Percentiles rank a stretch among this genome's conserved stretches.
Conservation (phyloP, 176 grass and related monocot species). For the Miscanthus lutarioriparius region DNA sequence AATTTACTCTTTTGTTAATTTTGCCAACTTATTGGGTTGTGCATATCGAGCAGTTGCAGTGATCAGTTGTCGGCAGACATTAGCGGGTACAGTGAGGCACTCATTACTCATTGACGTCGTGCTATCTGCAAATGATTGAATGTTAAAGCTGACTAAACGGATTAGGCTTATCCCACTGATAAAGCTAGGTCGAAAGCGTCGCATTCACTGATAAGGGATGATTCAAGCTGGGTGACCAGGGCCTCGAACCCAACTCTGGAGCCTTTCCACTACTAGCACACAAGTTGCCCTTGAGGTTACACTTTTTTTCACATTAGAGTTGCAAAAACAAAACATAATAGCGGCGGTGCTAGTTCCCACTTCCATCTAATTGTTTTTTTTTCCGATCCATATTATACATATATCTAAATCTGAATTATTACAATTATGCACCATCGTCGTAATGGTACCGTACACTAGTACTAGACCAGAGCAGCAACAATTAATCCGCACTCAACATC, state of each 20-base stretch:
- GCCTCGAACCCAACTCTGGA: not conserved
- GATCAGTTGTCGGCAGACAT: not conserved
- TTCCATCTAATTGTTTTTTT: too few relatives aligned
- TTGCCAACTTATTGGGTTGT: not conserved
- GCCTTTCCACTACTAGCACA: not conserved
- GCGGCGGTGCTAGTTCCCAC: not conserved
- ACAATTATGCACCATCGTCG: not conserved
- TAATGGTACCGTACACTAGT: not conserved
- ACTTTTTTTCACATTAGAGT: not conserved
- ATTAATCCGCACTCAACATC: not conserved
- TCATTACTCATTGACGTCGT: not conserved
- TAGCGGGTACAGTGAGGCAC: not conserved
- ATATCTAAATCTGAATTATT: not conserved
- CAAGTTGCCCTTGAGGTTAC: not conserved
- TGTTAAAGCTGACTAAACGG: not conserved
- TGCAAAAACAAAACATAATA: not conserved
- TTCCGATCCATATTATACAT: not conserved
- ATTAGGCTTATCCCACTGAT: not conserved
- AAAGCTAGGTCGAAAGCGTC: not conserved
- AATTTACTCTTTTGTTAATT: too few relatives aligned
- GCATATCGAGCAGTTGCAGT: not conserved
- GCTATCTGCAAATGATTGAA: not conserved
- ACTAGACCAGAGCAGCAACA: not conserved
- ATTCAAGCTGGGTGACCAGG: not conserved
- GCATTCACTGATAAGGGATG: not conserved